These are phyloP conservation scores for Calycina marina DNA, from an alignment of 2,329 filamentous ascomycete species.

Conservation along the genomic window DNA sequence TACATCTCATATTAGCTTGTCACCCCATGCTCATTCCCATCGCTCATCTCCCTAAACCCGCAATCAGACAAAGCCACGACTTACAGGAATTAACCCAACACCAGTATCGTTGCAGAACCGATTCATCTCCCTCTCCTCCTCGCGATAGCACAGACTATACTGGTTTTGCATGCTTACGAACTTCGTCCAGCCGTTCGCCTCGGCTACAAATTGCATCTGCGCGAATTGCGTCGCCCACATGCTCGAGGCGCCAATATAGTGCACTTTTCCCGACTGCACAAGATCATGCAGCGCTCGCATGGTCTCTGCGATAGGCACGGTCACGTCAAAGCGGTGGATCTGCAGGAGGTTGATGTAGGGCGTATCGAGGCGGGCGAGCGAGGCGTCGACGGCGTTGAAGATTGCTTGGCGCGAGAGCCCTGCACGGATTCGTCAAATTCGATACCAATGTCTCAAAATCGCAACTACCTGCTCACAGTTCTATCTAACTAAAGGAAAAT, in stretches of 20 bases:
- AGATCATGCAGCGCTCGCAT: constrained; percentile 45
- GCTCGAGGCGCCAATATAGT: constrained; percentile 33
- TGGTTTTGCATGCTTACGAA: constrained; percentile 41
- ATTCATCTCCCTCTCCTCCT: constrained; percentile 34
- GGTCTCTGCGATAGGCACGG: constrained; percentile 37
- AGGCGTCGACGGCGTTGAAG: constrained; percentile 48
- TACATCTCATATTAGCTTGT: constrained; percentile 3
- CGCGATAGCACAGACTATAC: constrained; percentile 38
- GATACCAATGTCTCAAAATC: too few relatives aligned
- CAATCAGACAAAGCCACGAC: background rate
- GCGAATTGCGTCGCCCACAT: constrained; percentile 33
- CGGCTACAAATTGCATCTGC: constrained; percentile 32
- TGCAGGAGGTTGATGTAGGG: constrained; percentile 43
- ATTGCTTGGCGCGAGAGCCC: constrained; percentile 49
- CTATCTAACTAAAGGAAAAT: too few relatives aligned
- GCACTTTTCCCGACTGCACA: constrained; percentile 38
- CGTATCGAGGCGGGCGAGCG: constrained; percentile 36
- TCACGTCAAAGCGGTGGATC: constrained; percentile 39
- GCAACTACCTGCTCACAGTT: too few relatives aligned
- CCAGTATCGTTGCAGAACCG: constrained; percentile 31
- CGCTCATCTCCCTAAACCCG: background rate
- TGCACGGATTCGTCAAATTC: background rate
- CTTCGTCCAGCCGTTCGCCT: constrained; percentile 36
- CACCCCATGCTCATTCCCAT: background rate
- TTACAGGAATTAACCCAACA: constrained; percentile 24